These are phyloP conservation scores for Ottelia alismoides DNA, from an alignment of 106 monocot species.

Conservation along the genomic window DNA sequence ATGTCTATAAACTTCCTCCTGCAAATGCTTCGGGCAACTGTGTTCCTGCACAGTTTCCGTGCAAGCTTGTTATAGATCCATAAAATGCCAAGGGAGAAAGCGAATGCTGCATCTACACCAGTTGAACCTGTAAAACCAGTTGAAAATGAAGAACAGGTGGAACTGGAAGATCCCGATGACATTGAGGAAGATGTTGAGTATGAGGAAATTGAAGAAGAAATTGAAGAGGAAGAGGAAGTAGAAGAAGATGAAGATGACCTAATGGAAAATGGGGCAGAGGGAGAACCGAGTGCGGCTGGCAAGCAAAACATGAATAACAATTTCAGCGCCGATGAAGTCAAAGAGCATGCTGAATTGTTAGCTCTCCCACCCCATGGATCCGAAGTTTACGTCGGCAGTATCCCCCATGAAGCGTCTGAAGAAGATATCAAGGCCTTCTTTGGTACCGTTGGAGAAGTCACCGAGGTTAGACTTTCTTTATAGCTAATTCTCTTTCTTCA, in stretches of 20 bases:
- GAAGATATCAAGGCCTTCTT: slow-evolving; percentile 56
- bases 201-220: slow-evolving; percentile 25
- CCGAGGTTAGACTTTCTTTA: slow-evolving; percentile 44
- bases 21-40: slow-evolving; percentile 58
- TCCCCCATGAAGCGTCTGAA: slow-evolving; percentile 40
- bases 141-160: slow-evolving; percentile 24
- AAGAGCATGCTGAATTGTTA: slow-evolving; percentile 47
- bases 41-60: slow-evolving; percentile 64
- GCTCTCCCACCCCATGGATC: slow-evolving; percentile 81
- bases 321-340: slow-evolving; percentile 21
- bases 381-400: slow-evolving; percentile 63
- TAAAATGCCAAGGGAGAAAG: slow-evolving; percentile 58
- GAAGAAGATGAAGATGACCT: slow-evolving; percentile 12
- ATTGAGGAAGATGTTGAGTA: slow-evolving; percentile 15
- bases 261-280: slow-evolving; percentile 6
- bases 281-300: not conserved
- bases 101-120: slow-evolving; percentile 26
- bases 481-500: too few species aligned
- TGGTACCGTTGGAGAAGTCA: slow-evolving; percentile 52
- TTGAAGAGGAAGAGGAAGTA: slow-evolving; percentile 45
- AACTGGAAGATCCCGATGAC: slow-evolving; percentile 26
- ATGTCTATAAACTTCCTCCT: slow-evolving; percentile 34
- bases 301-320: slow-evolving; percentile 10
- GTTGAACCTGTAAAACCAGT: slow-evolving; percentile 27
- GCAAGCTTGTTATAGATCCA: slow-evolving; percentile 45